phyloP scores from a whole-genome alignment of 345 rosid species.

The Limnanthes douglasii region DNA sequence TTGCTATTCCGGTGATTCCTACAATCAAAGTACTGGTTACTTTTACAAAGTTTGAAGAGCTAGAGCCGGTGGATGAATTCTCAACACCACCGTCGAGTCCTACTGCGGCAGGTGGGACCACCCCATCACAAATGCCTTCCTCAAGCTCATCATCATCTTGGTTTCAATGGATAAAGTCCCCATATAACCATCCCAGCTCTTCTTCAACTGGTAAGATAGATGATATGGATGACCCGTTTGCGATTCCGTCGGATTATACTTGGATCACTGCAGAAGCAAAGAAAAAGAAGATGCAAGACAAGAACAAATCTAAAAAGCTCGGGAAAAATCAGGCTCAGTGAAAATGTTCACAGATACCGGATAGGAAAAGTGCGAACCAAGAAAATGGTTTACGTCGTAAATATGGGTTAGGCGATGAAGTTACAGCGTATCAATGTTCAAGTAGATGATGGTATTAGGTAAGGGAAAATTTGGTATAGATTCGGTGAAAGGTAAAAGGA shows the following conservation, averaged over 20 bases:
- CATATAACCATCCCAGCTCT: conserved; percentile 35
- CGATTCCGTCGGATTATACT: conserved; percentile 52
- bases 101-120: conserved; percentile 32
- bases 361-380: too few species aligned
- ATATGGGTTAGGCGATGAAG: too few species aligned
- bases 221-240: conserved; percentile 59
- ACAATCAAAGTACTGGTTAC: conserved; percentile 82
- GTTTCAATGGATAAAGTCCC: conserved; percentile 91
- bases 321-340: conserved; percentile 35
- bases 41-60: conserved; percentile 85
- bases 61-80: conserved; percentile 73
- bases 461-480: conserved; percentile 13
- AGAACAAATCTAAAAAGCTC: conserved; percentile 57
- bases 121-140: conserved; percentile 33
- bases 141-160: conserved; percentile 66
- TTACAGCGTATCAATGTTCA: too few species aligned
- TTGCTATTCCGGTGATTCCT: conserved; percentile 94
- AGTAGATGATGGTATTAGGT: too few species aligned
- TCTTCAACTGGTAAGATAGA: conserved; percentile 43
- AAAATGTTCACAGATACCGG: conserved; percentile 9
- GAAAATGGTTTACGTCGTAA: too few species aligned
- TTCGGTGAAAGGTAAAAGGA: too few species aligned
- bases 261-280: conserved; percentile 80
- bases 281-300: conserved; percentile 89
- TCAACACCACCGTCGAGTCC: conserved; percentile 92